phyloP scores from a whole-genome alignment of 2,329 filamentous ascomycete genomes.

The Pezicula neosporulosa region DNA sequence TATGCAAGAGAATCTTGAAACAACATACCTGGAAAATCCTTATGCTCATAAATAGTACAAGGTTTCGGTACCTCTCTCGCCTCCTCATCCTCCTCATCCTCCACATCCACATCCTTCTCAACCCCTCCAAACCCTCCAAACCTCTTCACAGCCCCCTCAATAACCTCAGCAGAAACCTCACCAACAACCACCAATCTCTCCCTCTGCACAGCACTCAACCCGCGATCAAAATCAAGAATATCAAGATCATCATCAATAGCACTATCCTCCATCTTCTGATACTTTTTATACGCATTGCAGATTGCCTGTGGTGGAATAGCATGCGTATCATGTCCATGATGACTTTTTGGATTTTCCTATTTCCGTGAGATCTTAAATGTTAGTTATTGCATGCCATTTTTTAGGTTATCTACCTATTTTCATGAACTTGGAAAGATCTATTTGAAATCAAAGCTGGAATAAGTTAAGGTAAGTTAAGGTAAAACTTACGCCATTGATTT shows the following conservation, averaged over 20 bases:
- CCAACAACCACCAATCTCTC: slow-evolving; percentile 18
- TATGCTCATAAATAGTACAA: slow-evolving; percentile 27
- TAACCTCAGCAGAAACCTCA: slow-evolving; percentile 17
- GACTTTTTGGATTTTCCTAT: slow-evolving; percentile 9
- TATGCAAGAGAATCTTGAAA: no score
- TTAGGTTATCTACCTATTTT: no score
- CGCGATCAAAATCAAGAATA: slow-evolving; percentile 26
- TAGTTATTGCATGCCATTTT: no score
- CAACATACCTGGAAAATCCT: slow-evolving; percentile 23
- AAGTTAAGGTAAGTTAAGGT: no score
- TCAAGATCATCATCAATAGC: slow-evolving; percentile 20
- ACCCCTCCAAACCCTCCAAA: background rate
- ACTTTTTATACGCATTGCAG: slow-evolving; percentile 28
- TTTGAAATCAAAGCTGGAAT: no score
- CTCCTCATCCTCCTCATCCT: background rate
- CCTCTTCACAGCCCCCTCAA: slow-evolving; percentile 5
- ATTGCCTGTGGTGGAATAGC: slow-evolving; percentile 28
- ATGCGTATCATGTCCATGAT: slow-evolving; percentile 26
- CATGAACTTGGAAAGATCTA: no score
- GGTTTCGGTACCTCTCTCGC: slow-evolving; percentile 5
- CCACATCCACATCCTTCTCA: background rate
- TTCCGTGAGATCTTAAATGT: background rate
- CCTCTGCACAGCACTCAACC: slow-evolving; percentile 23
- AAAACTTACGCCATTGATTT: background rate
- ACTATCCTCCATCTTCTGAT: slow-evolving; percentile 24